Evolutionary conservation across 768 basidiomycete species (phyloP), one percentile per base, ranked within the genome.

Genomic region (Termitomyces sp.): DNA sequence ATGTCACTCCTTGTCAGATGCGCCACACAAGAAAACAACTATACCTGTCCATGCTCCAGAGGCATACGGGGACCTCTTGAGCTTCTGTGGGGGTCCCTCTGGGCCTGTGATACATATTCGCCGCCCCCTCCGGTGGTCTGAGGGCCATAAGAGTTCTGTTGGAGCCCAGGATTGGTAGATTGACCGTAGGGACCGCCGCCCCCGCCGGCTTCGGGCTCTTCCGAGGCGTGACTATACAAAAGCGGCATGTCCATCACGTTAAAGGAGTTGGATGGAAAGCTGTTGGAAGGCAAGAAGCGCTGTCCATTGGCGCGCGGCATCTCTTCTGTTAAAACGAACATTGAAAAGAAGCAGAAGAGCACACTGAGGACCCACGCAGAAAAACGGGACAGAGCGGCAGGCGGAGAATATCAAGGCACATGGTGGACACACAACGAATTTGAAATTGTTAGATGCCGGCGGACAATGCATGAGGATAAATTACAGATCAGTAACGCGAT

Each of bases 361-460:
- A 53, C 50, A 52, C 40, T n/a, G n/a, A n/a, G 59, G 57, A 59
- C 62, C 57, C 57, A 63, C 57, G 56, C 57, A 58, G 7, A 23
- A 52, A 33, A 48, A 44, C 20, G 47, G 39, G 12, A 10, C 18
- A 39, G 51, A 9, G 23, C 41, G 54, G 49, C 7, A 31, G 15
- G 33, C 35, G 4, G 27, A 50, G 23, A 52, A 32, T n/a, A 29
- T 38, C 33, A 56, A 60, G 56, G 59, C 51, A 57, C 59, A 35
- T 43, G n/a, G 42, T 48, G 54, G 45, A 56, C 39, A 27, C 40
- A 55, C 33, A 40, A 27, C 18, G 18, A 29, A 43, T 6, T 51
- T n/a, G 48, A 20, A 52, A 50, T 58, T 39, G 38, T 46, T 36
- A 31, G 31, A 50, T 22, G 23, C 45, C 1, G 22, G 53, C 36